Conservation (phyloP, 202 grass and related monocot genomes). For the Setaria italica region DNA sequence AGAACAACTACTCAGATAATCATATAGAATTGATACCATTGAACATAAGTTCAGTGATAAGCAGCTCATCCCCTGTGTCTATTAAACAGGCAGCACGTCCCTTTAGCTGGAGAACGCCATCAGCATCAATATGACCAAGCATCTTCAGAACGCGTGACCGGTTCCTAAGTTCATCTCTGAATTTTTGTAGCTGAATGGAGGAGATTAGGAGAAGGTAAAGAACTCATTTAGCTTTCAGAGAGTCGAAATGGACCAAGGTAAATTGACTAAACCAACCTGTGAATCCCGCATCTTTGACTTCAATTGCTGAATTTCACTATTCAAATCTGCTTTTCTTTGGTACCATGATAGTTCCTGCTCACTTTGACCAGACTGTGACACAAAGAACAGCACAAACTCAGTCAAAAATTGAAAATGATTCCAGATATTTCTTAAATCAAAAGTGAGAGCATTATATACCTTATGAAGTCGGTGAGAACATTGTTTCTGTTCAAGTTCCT, state of each 20-base stretch:
- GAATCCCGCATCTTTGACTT: slow-evolving; percentile 96
- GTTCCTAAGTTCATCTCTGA: slow-evolving; percentile 95
- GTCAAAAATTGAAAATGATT: slow-evolving; percentile 9
- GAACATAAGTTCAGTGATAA: slow-evolving; percentile 99
- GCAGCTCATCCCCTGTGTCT: slow-evolving; percentile 95
- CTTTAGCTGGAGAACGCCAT: slow-evolving; percentile 96
- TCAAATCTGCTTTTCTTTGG: slow-evolving; percentile 93
- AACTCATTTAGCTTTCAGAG: slow-evolving; percentile 38
- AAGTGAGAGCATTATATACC: slow-evolving; percentile 45
- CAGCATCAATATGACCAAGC: slow-evolving; percentile 93
- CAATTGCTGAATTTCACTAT: slow-evolving; percentile 90
- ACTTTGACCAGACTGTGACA: slow-evolving; percentile 78
- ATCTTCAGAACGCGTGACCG: slow-evolving; percentile 93
- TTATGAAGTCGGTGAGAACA: slow-evolving; percentile 83
- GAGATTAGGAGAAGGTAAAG: slow-evolving; percentile 5
- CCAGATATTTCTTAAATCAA: slow-evolving; percentile 39
- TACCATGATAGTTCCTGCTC: slow-evolving; percentile 92
- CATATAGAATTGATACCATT: slow-evolving; percentile 59
- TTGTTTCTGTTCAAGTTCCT: slow-evolving; percentile 84
- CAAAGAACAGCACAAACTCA: slow-evolving; percentile 14
- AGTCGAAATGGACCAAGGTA: slow-evolving; percentile 23
- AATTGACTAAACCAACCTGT: slow-evolving; percentile 63
- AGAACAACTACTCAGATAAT: not conserved
- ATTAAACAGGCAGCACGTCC: slow-evolving; percentile 98
- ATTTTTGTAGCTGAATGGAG: slow-evolving; percentile 88